Base-by-base conservation (phyloP, 768 basidiomycete species). In the Xerocomellus dryophilus region DNA sequence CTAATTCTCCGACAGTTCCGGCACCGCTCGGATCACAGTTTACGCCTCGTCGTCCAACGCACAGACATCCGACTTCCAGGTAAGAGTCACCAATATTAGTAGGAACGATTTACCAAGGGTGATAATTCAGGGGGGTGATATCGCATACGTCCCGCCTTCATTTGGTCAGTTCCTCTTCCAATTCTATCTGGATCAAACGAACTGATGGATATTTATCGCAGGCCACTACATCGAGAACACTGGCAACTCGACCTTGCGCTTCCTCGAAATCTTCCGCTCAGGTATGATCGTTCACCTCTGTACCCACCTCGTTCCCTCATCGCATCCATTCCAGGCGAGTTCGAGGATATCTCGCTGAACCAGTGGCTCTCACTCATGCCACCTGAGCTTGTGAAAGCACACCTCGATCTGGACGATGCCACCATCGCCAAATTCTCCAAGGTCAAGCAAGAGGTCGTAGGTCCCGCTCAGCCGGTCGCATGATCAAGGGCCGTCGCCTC, bases 141-240 rank as follows among this genome's bases (percentile, higher is more conserved):
- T 65, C 4, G 63, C 65, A 36, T 66, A 65, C 18, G 43, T 67
- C 32, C 59, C 66, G 8, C 59, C 62, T 29, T 58, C 67, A 23
- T 72, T 39, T 41, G 61, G 61, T 61, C 40, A 56, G 60, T 49
- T 50, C 34, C n/a, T 8, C 53, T 21, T 21, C 21, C 11, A 3
- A 20, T 7, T 8, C 3, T 36, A 20, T 38, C 42, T 17, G 5
- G 36, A 51, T 45, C 17, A 36, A 25, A n/a, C 34, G 4, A 14
- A 42, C 17, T 14, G 39, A 56, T 2, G 2, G 21, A 50, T 49
- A 11, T 1, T 1, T 7, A 35, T 53, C 58, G 15, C n/a, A 79
- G 83, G 83, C 1, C 86, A 88, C 62, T 86, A 86, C 62, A 73
- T 87, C 25, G 84, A 86, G 65, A 85, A 86, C 65, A 82, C 76